Evolutionary conservation across 768 basidiomycete species (phyloP).

Genomic region (Tylopilus balloui): DNA sequence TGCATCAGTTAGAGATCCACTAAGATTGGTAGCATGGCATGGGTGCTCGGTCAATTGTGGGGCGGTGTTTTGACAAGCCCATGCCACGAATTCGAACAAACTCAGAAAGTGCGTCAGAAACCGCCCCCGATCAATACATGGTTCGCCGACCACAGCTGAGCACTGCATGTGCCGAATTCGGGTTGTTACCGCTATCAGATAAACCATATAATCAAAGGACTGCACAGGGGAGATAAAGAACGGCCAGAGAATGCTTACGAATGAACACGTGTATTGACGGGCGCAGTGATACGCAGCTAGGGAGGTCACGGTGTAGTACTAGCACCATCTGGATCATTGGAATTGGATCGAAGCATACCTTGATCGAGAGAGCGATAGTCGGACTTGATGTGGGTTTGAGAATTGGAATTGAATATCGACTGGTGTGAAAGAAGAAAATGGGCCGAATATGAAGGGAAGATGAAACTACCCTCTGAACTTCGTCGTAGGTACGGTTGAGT

Average conservation of each 20-base stretch:
- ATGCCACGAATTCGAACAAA: constrained; percentile 19
- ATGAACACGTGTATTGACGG: constrained; percentile 4
- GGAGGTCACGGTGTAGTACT: constrained; percentile 3
- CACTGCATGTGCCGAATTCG: constrained; percentile 15
- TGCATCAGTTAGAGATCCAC: constrained; percentile 7
- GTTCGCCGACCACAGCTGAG: constrained; percentile 27
- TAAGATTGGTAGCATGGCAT: constrained; percentile 7
- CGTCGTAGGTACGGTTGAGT: background rate
- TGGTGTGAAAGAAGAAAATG: constrained; percentile 7
- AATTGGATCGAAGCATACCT: constrained; percentile 14
- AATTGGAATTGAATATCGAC: constrained; percentile 1
- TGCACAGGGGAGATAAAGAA: constrained; percentile 10
- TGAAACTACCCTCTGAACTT: background rate
- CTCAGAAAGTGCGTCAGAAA: constrained; percentile 14
- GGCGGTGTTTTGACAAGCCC: constrained; percentile 23
- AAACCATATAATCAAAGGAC: constrained; percentile 2
- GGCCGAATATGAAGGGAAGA: background rate
- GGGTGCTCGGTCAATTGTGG: constrained; percentile 7
- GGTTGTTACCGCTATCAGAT: constrained; percentile 18
- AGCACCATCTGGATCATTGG: background rate
- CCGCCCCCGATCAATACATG: constrained; percentile 27
- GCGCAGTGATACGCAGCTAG: constrained; percentile 24
- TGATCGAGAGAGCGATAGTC: constrained; percentile 20
- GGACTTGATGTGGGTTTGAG: constrained; percentile 20
- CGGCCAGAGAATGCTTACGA: constrained; percentile 1